Evolutionary conservation across 1,284 basidiomycete species (phyloP).

Genomic region (Phellinidium pouzarii): DNA sequence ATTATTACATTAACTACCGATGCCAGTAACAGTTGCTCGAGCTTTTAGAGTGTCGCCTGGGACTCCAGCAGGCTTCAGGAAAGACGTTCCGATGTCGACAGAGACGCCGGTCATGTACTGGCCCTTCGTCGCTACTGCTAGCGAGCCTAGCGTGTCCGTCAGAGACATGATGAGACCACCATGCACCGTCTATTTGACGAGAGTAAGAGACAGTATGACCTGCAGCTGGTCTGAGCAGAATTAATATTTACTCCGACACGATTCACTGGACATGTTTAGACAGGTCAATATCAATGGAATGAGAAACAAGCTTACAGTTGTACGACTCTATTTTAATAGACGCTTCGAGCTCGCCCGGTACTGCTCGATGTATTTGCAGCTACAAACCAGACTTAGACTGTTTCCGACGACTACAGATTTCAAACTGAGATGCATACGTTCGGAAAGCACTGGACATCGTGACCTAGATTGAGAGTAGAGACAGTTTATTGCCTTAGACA

Average conservation of each 20-base stretch:
- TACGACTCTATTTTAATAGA: slow-evolving; percentile 67
- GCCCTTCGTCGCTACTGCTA: slow-evolving; percentile 77
- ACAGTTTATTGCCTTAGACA: not conserved
- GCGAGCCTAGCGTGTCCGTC: slow-evolving; percentile 80
- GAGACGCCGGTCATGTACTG: slow-evolving; percentile 85
- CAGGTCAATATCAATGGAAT: not conserved
- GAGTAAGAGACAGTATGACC: not conserved
- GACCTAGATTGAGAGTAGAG: slow-evolving; percentile 39
- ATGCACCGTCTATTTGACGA: slow-evolving; percentile 52
- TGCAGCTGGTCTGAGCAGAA: not conserved
- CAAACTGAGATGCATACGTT: slow-evolving; percentile 40
- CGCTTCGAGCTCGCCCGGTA: slow-evolving; percentile 58
- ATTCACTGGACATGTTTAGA: slow-evolving; percentile 41
- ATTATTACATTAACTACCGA: slow-evolving; percentile 39
- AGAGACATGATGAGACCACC: slow-evolving; percentile 81
- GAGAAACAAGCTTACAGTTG: slow-evolving; percentile 46
- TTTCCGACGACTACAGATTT: slow-evolving; percentile 1
- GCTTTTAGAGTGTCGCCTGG: slow-evolving; percentile 58
- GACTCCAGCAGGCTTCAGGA: slow-evolving; percentile 65
- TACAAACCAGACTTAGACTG: slow-evolving; percentile 25
- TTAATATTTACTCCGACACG: slow-evolving; percentile 56
- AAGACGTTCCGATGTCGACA: slow-evolving; percentile 82
- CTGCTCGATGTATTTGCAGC: slow-evolving; percentile 58
- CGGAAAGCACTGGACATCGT: slow-evolving; percentile 72
- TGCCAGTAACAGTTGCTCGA: slow-evolving; percentile 53